A percentile compares a stretch with the other conserved stretches of the same genome.
Evolutionary conservation across 306 rosid species (phyloP).

Genomic region (Begonia loranthoides): DNA sequence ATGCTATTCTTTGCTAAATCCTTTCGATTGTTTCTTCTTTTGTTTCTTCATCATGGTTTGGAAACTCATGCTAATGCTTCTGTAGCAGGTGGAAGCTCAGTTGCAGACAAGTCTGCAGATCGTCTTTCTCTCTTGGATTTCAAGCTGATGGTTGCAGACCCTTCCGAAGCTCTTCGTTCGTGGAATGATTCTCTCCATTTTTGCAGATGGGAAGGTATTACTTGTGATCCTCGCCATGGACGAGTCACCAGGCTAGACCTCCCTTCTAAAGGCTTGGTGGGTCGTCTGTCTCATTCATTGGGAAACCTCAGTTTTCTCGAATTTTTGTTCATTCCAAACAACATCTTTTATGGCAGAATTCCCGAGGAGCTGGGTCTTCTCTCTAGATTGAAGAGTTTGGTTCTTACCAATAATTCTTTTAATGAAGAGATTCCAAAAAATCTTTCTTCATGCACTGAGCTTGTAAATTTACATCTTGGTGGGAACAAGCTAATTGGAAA

Average conservation of each 20-base stretch:
- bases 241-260: constrained; percentile 7
- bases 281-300: constrained; percentile 4
- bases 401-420: constrained; percentile 38
- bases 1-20: too few species aligned
- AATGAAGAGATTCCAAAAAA: constrained; percentile 34
- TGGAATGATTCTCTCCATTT: constrained; percentile 13
- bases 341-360: constrained; percentile 15
- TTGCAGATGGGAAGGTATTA: constrained; percentile 7
- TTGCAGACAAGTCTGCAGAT: neutral
- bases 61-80: too few species aligned
- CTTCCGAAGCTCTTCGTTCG: neutral
- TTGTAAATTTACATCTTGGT: constrained; percentile 33
- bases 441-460: constrained; percentile 22
- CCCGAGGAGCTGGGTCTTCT: constrained; percentile 40
- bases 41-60: too few species aligned
- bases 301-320: constrained; percentile 2
- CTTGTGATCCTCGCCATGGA: constrained; percentile 2
- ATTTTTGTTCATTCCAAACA: neutral
- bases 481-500: constrained; percentile 28
- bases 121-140: constrained; percentile 4
- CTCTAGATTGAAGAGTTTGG: constrained; percentile 26
- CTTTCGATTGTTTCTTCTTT: too few species aligned
- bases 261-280: neutral
- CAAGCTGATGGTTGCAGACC: constrained; percentile 5
- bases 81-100: neutral